Percentiles rank a stretch among this genome's conserved stretches.
phyloP scores from a whole-genome alignment of 2,329 filamentous ascomycete genomes.

The Setomelanomma holmii region DNA sequence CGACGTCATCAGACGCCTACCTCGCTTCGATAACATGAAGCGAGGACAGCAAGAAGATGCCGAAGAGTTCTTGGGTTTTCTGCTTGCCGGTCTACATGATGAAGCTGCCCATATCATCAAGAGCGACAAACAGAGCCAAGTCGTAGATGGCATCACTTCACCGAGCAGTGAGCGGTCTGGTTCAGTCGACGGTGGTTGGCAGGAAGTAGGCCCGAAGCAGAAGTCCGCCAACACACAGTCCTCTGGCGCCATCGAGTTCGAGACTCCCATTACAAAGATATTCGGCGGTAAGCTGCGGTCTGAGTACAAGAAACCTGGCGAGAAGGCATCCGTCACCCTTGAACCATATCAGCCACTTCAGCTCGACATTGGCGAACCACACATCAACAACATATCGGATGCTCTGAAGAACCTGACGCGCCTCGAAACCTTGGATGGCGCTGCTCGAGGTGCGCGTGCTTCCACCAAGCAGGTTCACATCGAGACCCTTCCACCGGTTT shows the following conservation, averaged over 20 bases:
- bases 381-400: constrained; percentile 90
- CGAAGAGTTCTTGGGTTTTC: constrained; percentile 93
- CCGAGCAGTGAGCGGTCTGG: constrained; percentile 54
- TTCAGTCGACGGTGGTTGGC: constrained; percentile 74
- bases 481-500: constrained; percentile 85
- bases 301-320: constrained; percentile 83
- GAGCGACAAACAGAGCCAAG: constrained; percentile 48
- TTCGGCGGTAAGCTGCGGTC: constrained; percentile 92
- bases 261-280: constrained; percentile 90
- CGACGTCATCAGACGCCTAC: constrained; percentile 84
- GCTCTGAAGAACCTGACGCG: constrained; percentile 85
- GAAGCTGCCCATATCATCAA: constrained; percentile 84
- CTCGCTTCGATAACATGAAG: constrained; percentile 92
- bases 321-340: constrained; percentile 88
- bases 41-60: constrained; percentile 97
- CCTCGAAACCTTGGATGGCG: constrained; percentile 83
- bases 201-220: constrained; percentile 93
- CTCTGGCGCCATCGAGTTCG: constrained; percentile 73
- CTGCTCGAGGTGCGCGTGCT: constrained; percentile 75
- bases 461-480: constrained; percentile 96
- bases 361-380: constrained; percentile 86
- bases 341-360: constrained; percentile 95
- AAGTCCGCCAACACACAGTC: constrained; percentile 85
- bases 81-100: constrained; percentile 90
- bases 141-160: constrained; percentile 45